Base-by-base conservation (phyloP, 2,329 filamentous ascomycete species). In the Sporothrix mexicana region DNA sequence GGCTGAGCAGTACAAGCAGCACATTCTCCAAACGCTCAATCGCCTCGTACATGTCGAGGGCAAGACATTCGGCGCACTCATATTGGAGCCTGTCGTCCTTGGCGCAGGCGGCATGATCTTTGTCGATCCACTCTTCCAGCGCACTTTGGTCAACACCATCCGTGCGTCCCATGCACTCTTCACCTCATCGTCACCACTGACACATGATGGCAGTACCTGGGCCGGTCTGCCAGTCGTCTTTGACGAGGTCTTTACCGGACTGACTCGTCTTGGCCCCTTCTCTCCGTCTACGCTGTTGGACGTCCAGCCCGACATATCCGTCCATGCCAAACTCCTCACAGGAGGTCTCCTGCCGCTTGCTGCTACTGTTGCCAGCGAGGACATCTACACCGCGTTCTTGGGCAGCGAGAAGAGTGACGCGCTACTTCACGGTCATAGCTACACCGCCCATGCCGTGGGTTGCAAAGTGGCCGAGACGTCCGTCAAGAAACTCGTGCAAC, bases 171-270 rank as follows among this genome's bases (percentile, higher is more conserved):
- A 67, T 7, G 2, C 62, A 1, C 45, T 67, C 6, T 67, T 67
- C 10, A 15, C 61, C 61, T 30, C 55, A 36, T 7, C 13, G 9
- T 7, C 62, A 13, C 20, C 13, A 4, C 43, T 13, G 12, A 17
- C 23, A 8, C 43, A 69, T 6, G 76, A 78, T 47, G 69, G 77
- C 45, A 77, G 77, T 9, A 75, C 83, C 43, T 97, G 93, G 93
- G 85, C 85, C 1, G 93, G 93, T 1, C 86, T 97, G 3, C 93
- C 94, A 0, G 83, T 97, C 53, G 85, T 97, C 76, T 93, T 94
- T 76, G 93, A 97, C 78, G 94, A 97, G 79, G 93, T 97, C 49
- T 97, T 97, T 81, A 95, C 93, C 0, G 93, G 93, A 1, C 84
- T 97, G 4, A 95, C 95, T 79, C 92, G 94, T 13, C 88, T 97